Percentiles rank a stretch among this genome's conserved stretches.
Conservation (phyloP, 257 asterid species). For the Jaltomata sinuosa region DNA sequence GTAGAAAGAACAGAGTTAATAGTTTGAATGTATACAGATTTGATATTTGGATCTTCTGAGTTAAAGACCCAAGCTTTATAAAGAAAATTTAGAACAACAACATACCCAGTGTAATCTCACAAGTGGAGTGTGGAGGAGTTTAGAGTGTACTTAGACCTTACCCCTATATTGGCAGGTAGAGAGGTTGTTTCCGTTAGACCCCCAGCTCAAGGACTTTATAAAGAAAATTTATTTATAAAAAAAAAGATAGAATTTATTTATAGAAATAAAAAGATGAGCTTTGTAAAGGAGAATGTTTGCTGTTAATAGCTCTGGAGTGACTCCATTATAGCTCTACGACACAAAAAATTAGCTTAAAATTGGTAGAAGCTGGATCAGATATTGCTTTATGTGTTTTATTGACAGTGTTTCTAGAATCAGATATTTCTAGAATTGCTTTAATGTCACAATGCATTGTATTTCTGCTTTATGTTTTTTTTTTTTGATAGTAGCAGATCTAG, state of each 20-base stretch:
- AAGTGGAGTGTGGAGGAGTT: too few relatives aligned
- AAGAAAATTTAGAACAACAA: too few relatives aligned
- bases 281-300: background rate
- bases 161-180: too few relatives aligned
- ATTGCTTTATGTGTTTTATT: background rate
- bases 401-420: too few relatives aligned
- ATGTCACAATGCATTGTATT: background rate
- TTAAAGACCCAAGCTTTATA: too few relatives aligned
- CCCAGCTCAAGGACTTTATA: too few relatives aligned
- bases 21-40: background rate
- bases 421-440: background rate
- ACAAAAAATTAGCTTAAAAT: background rate
- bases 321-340: background rate
- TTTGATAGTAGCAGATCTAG: background rate
- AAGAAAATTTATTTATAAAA: too few relatives aligned
- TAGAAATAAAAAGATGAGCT: background rate
- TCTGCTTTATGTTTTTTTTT: background rate
- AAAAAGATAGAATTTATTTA: too few relatives aligned
- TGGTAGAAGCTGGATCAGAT: background rate
- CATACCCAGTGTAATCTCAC: too few relatives aligned
- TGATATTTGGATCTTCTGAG: too few relatives aligned
- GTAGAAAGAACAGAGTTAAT: background rate
- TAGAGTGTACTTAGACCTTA: too few relatives aligned
- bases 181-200: too few relatives aligned
- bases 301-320: background rate